Evolutionary conservation across 2,329 filamentous ascomycete species (phyloP), one percentile per base, ranked within the genome.

Genomic region (Reticulascus tulasneorum): DNA sequence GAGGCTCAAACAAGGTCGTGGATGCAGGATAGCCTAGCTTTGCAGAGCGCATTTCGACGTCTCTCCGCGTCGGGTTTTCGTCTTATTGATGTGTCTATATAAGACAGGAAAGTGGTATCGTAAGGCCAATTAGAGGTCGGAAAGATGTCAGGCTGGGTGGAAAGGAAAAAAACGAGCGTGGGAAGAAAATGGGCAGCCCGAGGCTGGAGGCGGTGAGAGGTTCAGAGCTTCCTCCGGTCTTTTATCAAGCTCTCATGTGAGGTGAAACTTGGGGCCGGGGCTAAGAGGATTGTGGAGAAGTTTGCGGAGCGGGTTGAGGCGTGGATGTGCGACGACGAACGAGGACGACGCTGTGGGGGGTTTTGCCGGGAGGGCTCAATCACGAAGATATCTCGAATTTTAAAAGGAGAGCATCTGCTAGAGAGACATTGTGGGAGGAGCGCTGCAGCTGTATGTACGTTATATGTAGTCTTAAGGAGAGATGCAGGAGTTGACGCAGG

Each of bases 401-500:
- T n/a, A 23, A 27, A 23, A 13, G 32, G 29, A 27, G 20, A 24
- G 29, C 26, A 42, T n/a, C 13, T 27, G 24, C n/a, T 25, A 18
- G 17, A 21, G 8, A 13, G 22, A 16, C 6, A 30, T 11, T 12
- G 26, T 18, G 29, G 29, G 18, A 31, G 29, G 18, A 21, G 28
- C 10, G 13, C 15, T 10, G 28, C 28, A 29, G 28, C 12, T 19
- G 19, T 22, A 32, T 43, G 42, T 40, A 43, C 38, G 39, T 41
- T 45, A 40, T 44, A 51, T 52, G 53, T 52, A 50, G 44, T 48
- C 51, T 50, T 49, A 50, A 52, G 48, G 53, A 51, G 55, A 48
- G 46, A 38, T 53, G 53, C 51, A 49, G 47, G 42, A 29, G 28
- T 23, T 35, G 37, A 34, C 37, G 43, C 41, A 46, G 44, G 30